Base-by-base conservation (phyloP, 331 rosid species). In the Arachis monticola region DNA sequence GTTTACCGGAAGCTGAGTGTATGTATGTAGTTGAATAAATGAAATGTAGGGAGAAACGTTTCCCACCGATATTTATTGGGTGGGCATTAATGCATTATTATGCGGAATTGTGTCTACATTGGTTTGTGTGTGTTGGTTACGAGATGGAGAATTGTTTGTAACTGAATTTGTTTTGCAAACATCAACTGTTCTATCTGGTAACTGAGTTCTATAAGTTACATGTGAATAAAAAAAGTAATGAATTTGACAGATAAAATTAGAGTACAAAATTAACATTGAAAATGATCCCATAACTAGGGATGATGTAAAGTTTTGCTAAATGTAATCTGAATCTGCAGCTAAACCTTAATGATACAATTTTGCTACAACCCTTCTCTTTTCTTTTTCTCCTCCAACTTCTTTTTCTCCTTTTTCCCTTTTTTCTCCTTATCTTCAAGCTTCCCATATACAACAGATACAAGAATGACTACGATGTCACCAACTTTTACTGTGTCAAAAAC, bases 361-460 rank as follows among this genome's bases (percentile, higher is more conserved):
- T 72, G 45, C 84, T 82, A 59, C 85, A 77, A 70, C 75, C 77
- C 76, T 74, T 45, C 66, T 31, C 71, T 44, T 80, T 40, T 14
- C 5, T 42, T 41, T 60, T 76, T 53, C 67, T 72, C 12, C 47
- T 17, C 41, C 60, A 69, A 76, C 13, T 40, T 59, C 42, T 50
- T 75, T 64, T 48, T 44, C 8, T 5, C 35, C 30, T 41, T 57
- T 52, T 7, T 48, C 38, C 4, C 1, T 53, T 5, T 27, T 27
- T 27, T 27, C 6, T 64, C 48, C 48, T 42, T 72, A 67, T 81
- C 78, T 84, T 79, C 58, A 64, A 80, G 67, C 78, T 71, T 69
- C 84, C 85, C 86, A 85, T 86, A 55, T 85, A 86, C 83, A 81
- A 86, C 83, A 81, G 90, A 79, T 85, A 86, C 97, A 89, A 92